Conservation (phyloP, 129 eudicot genomes). For the Tagetes patula region DNA sequence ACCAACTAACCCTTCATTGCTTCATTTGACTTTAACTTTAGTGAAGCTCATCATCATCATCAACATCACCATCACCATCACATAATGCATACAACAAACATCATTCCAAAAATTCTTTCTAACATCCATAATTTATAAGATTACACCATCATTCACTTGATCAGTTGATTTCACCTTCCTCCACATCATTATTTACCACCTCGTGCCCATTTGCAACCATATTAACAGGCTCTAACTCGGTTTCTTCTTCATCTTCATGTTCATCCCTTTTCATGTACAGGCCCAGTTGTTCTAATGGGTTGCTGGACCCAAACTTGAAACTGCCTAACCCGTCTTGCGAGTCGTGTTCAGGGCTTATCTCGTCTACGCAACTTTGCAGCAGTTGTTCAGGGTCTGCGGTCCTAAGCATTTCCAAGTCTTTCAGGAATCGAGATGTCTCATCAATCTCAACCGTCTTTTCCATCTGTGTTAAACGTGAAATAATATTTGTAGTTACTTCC, state of each 20-base stretch:
- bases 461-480: conserved; percentile 36
- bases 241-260: conserved; percentile 77
- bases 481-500: background rate
- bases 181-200: conserved; percentile 45
- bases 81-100: conserved; percentile 25
- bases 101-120: conserved; percentile 12
- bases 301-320: conserved; percentile 71
- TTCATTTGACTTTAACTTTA: conserved; percentile 1
- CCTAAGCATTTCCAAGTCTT: conserved; percentile 82
- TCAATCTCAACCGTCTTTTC: conserved; percentile 89
- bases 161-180: conserved; percentile 78
- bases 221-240: conserved; percentile 30
- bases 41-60: conserved; percentile 20
- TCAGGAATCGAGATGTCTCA: conserved; percentile 63
- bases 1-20: conserved; percentile 15
- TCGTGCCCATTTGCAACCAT: background rate
- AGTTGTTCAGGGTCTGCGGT: conserved; percentile 50
- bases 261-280: conserved; percentile 82
- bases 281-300: conserved; percentile 86
- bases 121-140: conserved; percentile 17
- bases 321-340: conserved; percentile 63
- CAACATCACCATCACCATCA: background rate
- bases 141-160: background rate
- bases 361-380: conserved; percentile 47
- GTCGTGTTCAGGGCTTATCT: conserved; percentile 60